A percentile compares a stretch with the other conserved stretches of the same genome.
Conservation (phyloP, 768 basidiomycete genomes). For the Leccinum ochraceum region DNA sequence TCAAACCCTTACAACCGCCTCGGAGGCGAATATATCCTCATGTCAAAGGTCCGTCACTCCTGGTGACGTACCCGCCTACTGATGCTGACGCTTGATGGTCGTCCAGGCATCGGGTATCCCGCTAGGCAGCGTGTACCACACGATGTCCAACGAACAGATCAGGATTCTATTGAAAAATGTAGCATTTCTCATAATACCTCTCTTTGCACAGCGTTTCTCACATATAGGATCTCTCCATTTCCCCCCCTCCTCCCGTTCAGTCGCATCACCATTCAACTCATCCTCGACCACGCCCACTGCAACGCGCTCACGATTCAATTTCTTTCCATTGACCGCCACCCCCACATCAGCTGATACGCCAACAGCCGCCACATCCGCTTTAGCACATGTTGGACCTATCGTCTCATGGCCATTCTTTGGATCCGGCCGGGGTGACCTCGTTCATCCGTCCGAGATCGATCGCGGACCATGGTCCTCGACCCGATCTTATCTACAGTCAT, state of each 20-base stretch:
- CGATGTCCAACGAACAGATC: conserved; percentile 64
- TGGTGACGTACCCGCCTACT: conserved; percentile 4
- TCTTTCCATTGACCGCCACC: conserved; percentile 21
- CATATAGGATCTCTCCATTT: conserved; percentile 75
- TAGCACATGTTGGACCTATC: conserved; percentile 53
- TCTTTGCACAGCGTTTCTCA: conserved; percentile 77
- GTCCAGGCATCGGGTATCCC: conserved; percentile 72
- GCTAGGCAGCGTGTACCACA: conserved; percentile 68
- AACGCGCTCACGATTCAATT: conserved; percentile 16
- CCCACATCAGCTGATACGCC: conserved; percentile 11
- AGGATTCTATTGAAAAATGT: conserved; percentile 66
- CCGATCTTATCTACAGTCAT: conserved; percentile 61
- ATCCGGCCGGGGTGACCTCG: conserved; percentile 72
- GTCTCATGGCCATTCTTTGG: conserved; percentile 93
- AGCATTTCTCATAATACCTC: conserved; percentile 64
- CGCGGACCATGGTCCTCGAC: conserved; percentile 79
- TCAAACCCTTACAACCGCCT: conserved; percentile 83
- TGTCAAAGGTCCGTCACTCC: conserved; percentile 68
- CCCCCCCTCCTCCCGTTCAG: conserved; percentile 10
- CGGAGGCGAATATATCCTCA: conserved; percentile 83
- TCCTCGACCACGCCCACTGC: conserved; percentile 31
- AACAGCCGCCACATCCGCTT: not conserved
- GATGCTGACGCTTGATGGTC: conserved; percentile 5
- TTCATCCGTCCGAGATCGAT: conserved; percentile 66
- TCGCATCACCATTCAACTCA: conserved; percentile 23